These are phyloP conservation scores for Ballota nigra DNA, from an alignment of 257 asterid species.

Conservation along the genomic window DNA sequence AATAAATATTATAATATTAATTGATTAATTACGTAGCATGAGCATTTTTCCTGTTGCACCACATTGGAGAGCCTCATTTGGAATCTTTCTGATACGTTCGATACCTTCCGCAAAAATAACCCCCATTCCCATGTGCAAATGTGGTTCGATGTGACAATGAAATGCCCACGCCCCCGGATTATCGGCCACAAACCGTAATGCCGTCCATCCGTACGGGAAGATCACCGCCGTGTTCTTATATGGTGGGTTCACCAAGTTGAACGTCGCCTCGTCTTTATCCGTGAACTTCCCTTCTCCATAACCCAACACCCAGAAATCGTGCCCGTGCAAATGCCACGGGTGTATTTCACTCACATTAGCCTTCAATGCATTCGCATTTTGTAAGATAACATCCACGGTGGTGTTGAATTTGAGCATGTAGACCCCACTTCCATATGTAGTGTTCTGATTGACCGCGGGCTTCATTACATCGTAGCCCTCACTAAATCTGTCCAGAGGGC, in stretches of 20 bases:
- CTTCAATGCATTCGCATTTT: slow-evolving; percentile 62
- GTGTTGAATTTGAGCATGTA: slow-evolving; percentile 52
- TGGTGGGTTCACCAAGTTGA: slow-evolving; percentile 71
- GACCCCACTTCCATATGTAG: slow-evolving; percentile 55
- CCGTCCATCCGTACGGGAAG: slow-evolving; percentile 84
- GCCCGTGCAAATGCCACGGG: slow-evolving; percentile 95
- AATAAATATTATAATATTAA: neutral
- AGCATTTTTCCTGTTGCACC: slow-evolving; percentile 57
- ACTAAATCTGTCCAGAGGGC: slow-evolving; percentile 42
- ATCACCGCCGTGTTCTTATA: slow-evolving; percentile 58
- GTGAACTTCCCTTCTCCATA: slow-evolving; percentile 70
- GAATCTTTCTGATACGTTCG: slow-evolving; percentile 31
- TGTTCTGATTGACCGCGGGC: slow-evolving; percentile 52
- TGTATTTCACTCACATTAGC: slow-evolving; percentile 66
- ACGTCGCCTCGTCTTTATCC: slow-evolving; percentile 34
- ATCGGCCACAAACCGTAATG: slow-evolving; percentile 67
- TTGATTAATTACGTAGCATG: slow-evolving; percentile 20
- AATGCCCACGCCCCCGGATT: slow-evolving; percentile 90
- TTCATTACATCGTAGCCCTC: slow-evolving; percentile 46
- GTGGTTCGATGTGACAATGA: slow-evolving; percentile 83
- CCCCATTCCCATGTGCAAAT: slow-evolving; percentile 81
- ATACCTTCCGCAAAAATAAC: slow-evolving; percentile 74
- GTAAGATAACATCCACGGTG: slow-evolving; percentile 67
- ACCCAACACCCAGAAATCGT: slow-evolving; percentile 77
- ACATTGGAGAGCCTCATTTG: slow-evolving; percentile 52